phyloP scores from a whole-genome alignment of 2,329 filamentous ascomycete genomes.

The Achaetomium macrosporum region DNA sequence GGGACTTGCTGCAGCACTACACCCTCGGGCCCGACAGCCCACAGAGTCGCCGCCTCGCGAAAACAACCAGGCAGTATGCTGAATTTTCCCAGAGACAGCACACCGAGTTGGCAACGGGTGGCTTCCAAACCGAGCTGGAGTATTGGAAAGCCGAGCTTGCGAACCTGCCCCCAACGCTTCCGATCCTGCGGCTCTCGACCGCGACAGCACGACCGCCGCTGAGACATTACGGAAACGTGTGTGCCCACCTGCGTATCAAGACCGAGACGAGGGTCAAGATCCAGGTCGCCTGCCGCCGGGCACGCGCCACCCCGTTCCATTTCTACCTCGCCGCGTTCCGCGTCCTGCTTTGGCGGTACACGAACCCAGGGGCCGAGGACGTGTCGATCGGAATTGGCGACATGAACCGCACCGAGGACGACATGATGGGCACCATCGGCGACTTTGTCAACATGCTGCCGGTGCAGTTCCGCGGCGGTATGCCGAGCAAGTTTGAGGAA shows the following conservation, averaged over 20 bases:
- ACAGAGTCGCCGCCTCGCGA: slow-evolving; percentile 32
- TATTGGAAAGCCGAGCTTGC: background rate
- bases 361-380: slow-evolving; percentile 31
- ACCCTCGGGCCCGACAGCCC: slow-evolving; percentile 29
- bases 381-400: slow-evolving; percentile 40
- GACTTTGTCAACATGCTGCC: slow-evolving; percentile 45
- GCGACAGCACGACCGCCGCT: background rate
- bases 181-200: background rate
- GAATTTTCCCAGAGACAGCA: background rate
- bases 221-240: background rate
- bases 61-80: slow-evolving; percentile 17
- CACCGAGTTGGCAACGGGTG: background rate
- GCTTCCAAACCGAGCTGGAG: background rate
- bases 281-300: background rate
- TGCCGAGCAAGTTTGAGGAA: background rate
- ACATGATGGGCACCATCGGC: slow-evolving; percentile 36
- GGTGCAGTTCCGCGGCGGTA: background rate
- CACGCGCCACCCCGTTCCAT: slow-evolving; percentile 23
- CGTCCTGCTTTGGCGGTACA: slow-evolving; percentile 24
- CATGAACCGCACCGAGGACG: slow-evolving; percentile 35
- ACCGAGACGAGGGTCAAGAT: background rate
- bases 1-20: slow-evolving; percentile 41
- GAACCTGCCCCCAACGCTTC: background rate
- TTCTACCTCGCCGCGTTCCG: slow-evolving; percentile 32
- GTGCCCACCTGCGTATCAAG: background rate